Evolutionary conservation across 225 moss, liverwort and hornwort genomes (phyloP).

Genomic region (Lunularia cruciata): DNA sequence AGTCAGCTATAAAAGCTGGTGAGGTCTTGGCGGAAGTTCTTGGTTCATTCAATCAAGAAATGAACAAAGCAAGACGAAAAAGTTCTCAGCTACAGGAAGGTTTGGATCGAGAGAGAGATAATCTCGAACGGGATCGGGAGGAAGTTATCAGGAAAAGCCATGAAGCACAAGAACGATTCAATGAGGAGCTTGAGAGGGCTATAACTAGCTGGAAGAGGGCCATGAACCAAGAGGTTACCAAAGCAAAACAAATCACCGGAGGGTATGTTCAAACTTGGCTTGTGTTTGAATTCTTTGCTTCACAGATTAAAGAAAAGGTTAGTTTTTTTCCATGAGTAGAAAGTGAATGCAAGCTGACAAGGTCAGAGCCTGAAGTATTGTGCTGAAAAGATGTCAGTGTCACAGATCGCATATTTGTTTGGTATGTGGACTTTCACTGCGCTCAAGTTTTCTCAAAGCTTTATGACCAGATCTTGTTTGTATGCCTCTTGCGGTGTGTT

Average conservation of each 20-base stretch:
- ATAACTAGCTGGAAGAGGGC: slow-evolving; percentile 82
- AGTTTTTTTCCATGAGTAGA: background rate
- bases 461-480: background rate
- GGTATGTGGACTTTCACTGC: too few species aligned
- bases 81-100: slow-evolving; percentile 54
- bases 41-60: slow-evolving; percentile 54
- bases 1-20: slow-evolving; percentile 48
- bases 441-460: too few species aligned
- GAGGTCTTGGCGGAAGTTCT: slow-evolving; percentile 49
- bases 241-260: slow-evolving; percentile 62
- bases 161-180: slow-evolving; percentile 64
- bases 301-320: background rate
- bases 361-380: too few species aligned
- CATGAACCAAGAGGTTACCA: slow-evolving; percentile 72
- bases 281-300: background rate
- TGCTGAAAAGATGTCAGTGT: too few species aligned
- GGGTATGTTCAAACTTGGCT: slow-evolving; percentile 26
- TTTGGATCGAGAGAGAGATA: slow-evolving; percentile 56
- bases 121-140: slow-evolving; percentile 58
- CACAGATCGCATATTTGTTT: too few species aligned
- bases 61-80: slow-evolving; percentile 51
- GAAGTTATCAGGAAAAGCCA: slow-evolving; percentile 50
- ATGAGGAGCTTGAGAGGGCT: slow-evolving; percentile 71
- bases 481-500: background rate
- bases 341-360: too few species aligned